Base-by-base conservation (phyloP, 441 rosid genomes). In the Hura crepitans region DNA sequence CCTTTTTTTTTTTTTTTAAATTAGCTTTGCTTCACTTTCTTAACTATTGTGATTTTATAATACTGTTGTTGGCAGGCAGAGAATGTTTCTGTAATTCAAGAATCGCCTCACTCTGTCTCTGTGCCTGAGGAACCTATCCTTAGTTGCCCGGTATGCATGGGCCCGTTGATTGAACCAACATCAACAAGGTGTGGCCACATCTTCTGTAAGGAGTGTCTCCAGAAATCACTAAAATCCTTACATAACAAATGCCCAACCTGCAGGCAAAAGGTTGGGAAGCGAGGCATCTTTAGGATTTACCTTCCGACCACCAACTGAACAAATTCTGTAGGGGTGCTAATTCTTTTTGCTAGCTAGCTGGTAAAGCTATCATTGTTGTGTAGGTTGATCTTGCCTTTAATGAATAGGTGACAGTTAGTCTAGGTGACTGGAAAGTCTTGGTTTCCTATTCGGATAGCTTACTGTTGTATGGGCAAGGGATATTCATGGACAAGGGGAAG, bases 121-220 rank as follows among this genome's bases (percentile, higher is more conserved):
- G 37, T 55, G 6, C 47, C 71, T 2, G 73, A 69, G 62, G 80
- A 77, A 46, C 72, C 75, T 0, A 66, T 37, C 15, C 74, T 78
- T 67, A 76, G 69, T 43, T 81, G 85, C 64, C 77, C 85, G 2
- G 71, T 81, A 65, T 81, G 84, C 78, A 72, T 79, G 51, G 75
- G 82, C 55, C 69, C 74, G 33, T 33, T 82, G 31, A 72, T 31
- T 1, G 74, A 77, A 49, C 77, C 80, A 65, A 77, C 81, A 4
- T 58, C 82, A 18, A 81, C 85, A 22, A 81, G 65, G 64, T 81
- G 85, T 12, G 85, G 85, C 23, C 85, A 81, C 63, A 74, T 81
- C 45, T 81, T 79, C 80, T 79, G 85, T 49, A 79, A 77, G 61
- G 77, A 76, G 28, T 76, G 85, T 74, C 71, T 68, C 27, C 50